Base-by-base conservation (phyloP, 2,329 filamentous ascomycete species). In the Colletotrichum truncatum region DNA sequence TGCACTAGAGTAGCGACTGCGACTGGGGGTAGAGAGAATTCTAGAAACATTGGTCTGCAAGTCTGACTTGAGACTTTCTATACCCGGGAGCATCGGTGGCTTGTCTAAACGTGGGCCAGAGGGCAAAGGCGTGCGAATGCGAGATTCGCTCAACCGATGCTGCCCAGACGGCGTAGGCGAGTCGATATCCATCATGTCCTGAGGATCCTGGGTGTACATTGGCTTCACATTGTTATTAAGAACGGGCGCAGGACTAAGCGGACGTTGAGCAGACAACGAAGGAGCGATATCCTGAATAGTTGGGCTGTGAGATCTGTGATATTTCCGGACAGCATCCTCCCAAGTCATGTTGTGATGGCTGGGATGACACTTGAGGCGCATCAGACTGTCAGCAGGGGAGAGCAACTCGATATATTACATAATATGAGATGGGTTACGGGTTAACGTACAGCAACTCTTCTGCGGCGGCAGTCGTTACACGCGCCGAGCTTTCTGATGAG, bases 171-270 rank as follows among this genome's bases (percentile, higher is more conserved):
- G 74, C 45, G 72, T 73, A 11, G 79, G 76, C 43, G 73, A 75
- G 70, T 88, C 86, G 62, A 88, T 75, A 21, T 88, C 86, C 85
- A 88, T 88, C 84, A 87, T 88, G 23, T 86, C 84, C 56, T 86
- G 82, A 4, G 81, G 70, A 46, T 84, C 82, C 52, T 82, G 81
- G 32, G 77, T 72, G 70, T 81, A 84, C 55, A 79, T 74, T 39
- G 76, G 72, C 66, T 79, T 78, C 54, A 77, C 69, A 64, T 74
- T 74, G 65, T 72, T 75, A 60, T 72, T 75, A 39, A 77, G 70
- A 10, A 72, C 70, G 10, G 80, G 76, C 16, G 80, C 79, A 34
- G 84, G 82, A 69, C 84, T 87, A 65, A 85, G 76, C 14, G 80
- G 81, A 32, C 80, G 77, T 62, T 77, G 82, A 52, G 76, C 74